Base-by-base conservation (phyloP, 2,329 filamentous ascomycete genomes). In the Pyrenochaeta sp. region DNA sequence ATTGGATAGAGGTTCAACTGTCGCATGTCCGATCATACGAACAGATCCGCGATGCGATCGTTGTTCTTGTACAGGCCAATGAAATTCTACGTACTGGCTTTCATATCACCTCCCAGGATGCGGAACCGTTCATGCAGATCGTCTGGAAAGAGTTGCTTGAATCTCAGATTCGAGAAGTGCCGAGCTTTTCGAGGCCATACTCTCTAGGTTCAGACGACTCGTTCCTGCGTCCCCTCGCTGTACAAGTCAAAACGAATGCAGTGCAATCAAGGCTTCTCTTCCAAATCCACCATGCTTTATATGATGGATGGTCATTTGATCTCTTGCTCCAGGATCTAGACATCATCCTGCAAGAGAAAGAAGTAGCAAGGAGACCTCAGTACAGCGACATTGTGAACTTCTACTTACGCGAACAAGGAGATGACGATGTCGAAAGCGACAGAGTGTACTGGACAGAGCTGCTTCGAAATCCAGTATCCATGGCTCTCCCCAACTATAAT, bases 231-330 rank as follows among this genome's bases (percentile, higher is more conserved):
- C 89, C 90, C 0, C 73, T 92, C 10, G 72, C 67, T 11, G 71
- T 90, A n/a, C 80, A 89, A 46, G 70, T 91, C 2, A 55, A 48
- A 17, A 35, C 48, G 11, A 36, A 21, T 9, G 56, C 9, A 35
- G 53, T 38, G 21, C 37, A 6, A 13, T 53, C 13, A 35, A 62
- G 4, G 42, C 51, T 34, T 21, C 55, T 73, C 3, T 67, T 89
- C 30, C 77, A 86, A 9, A 75, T 95, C 0, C 91, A 96, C 63
- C 92, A 96, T 69, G 85, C 89, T 1, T 67, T 95, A 1, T 96
- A 96, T 62, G 92, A 96, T 68, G 92, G 91, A n/a, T 96, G 92
- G 92, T 92, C 90, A 0, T 80, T 91, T 62, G 88, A 96, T 37
- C 75, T 93, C 20, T 70, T 95, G 0, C 63, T 89, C 10, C 73